phyloP scores from a whole-genome alignment of 1,139 yeast species.

The Suzukiozyma palmioleophila region DNA sequence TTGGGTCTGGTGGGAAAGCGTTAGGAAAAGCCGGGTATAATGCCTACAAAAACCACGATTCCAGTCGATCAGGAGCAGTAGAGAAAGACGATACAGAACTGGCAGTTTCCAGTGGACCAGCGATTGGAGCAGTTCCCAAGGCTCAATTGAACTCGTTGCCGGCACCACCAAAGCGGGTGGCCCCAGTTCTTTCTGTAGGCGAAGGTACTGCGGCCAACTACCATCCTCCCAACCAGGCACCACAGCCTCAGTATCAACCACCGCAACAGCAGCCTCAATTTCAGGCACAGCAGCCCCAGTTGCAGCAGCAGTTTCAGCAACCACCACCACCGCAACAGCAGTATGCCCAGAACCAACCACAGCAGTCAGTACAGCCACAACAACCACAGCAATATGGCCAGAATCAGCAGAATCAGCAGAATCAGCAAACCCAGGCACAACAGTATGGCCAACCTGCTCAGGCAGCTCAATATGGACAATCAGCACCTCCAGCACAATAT shows the following conservation, averaged over 20 bases:
- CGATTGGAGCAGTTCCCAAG: conserved; percentile 8
- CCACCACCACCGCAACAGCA: conserved; percentile 5
- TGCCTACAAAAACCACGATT: conserved; percentile 42
- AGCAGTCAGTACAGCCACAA: conserved; percentile 6
- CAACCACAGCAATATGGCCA: conserved; percentile 6
- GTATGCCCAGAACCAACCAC: conserved; percentile 6
- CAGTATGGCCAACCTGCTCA: conserved; percentile 6
- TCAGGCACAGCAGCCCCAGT: conserved; percentile 4
- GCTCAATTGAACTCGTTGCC: conserved; percentile 28
- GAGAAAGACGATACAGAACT: conserved; percentile 6
- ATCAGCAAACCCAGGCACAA: conserved; percentile 8
- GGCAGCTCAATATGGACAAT: conserved; percentile 5
- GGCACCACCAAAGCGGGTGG: conserved; percentile 35
- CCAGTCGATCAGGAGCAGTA: conserved; percentile 19
- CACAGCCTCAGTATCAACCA: conserved; percentile 7
- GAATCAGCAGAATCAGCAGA: conserved; percentile 6
- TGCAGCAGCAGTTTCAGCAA: conserved; percentile 5
- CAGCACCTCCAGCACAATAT: conserved; percentile 5
- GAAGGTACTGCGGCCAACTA: conserved; percentile 8
- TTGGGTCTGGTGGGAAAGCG: conserved; percentile 47
- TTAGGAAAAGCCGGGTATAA: conserved; percentile 46
- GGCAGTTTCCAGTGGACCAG: conserved; percentile 5
- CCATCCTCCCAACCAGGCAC: conserved; percentile 6
- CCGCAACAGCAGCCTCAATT: conserved; percentile 5
- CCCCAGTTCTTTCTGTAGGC: conserved; percentile 12